A percentile compares a stretch with the other conserved stretches of the same genome.
phyloP scores from a whole-genome alignment of 225 moss, liverwort and hornwort genomes.

The Rhytidiadelphus loreus region DNA sequence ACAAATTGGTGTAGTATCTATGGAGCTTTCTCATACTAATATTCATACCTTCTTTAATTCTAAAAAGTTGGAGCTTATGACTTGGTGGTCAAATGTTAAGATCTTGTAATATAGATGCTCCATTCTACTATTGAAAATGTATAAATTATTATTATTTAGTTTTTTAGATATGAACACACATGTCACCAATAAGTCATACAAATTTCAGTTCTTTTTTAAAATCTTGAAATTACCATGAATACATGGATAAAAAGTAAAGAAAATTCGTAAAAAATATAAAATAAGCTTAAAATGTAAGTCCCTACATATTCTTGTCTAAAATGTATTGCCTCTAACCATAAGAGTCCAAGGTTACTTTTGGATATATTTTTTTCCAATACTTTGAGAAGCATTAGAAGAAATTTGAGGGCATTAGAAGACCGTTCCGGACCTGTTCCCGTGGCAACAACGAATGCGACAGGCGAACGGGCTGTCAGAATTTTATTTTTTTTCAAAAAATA shows the following conservation, averaged over 20 bases:
- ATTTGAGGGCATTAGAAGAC: too few relatives aligned
- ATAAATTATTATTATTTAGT: neutral
- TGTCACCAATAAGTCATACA: neutral
- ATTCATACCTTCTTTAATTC: neutral
- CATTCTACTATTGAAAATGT: neutral
- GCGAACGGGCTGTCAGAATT: too few relatives aligned
- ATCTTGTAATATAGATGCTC: neutral
- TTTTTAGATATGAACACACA: neutral
- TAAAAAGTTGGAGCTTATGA: neutral
- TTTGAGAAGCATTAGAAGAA: too few relatives aligned
- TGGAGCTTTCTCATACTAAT: neutral
- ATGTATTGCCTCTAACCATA: neutral
- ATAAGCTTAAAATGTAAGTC: neutral
- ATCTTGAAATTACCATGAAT: neutral
- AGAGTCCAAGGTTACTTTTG: neutral
- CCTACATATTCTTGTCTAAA: neutral
- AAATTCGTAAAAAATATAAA: neutral
- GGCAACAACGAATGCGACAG: too few relatives aligned
- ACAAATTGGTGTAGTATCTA: neutral
- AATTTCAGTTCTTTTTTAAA: neutral
- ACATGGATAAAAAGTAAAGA: too few relatives aligned
- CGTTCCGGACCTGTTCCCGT: too few relatives aligned
- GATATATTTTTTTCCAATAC: rapidly evolving
- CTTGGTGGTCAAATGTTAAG: neutral
- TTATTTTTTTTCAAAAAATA: too few relatives aligned